These are phyloP conservation scores for Suhomyces pyralidae DNA, from an alignment of 805 yeast genomes.

Conservation along the genomic window DNA sequence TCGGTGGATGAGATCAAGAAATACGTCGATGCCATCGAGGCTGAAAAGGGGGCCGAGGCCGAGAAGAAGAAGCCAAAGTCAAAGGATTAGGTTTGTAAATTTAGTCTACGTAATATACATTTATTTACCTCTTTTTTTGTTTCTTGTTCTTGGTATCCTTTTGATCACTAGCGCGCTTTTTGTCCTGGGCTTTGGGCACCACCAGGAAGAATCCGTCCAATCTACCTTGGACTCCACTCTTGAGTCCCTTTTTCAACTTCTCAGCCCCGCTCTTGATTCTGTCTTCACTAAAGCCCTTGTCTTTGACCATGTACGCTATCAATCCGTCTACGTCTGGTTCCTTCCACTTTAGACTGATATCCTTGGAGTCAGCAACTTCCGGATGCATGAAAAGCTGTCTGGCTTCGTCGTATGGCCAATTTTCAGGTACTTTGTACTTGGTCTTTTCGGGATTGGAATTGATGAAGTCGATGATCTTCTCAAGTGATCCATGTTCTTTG, in stretches of 20 bases:
- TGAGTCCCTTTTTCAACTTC: slow-evolving; percentile 77
- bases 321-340: slow-evolving; percentile 87
- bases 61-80: slow-evolving; percentile 59
- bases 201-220: slow-evolving; percentile 88
- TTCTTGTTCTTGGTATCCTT: slow-evolving; percentile 28
- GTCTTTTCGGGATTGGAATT: slow-evolving; percentile 50
- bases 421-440: slow-evolving; percentile 84
- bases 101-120: neutral
- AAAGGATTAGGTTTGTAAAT: slow-evolving; percentile 7
- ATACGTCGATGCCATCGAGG: slow-evolving; percentile 79
- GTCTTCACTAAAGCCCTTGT: slow-evolving; percentile 92
- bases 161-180: slow-evolving; percentile 31
- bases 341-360: slow-evolving; percentile 74
- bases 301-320: slow-evolving; percentile 74
- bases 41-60: slow-evolving; percentile 80
- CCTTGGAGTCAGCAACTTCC: slow-evolving; percentile 63
- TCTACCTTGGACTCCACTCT: slow-evolving; percentile 85
- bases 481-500: slow-evolving; percentile 79
- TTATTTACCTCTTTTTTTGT: slow-evolving; percentile 15
- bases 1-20: slow-evolving; percentile 68
- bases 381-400: slow-evolving; percentile 80
- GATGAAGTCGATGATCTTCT: slow-evolving; percentile 67
- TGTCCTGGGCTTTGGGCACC: slow-evolving; percentile 39
- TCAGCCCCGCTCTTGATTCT: slow-evolving; percentile 85
- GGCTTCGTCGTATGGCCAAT: slow-evolving; percentile 91